Percentiles rank a stretch among this genome's conserved stretches.
Evolutionary conservation across 805 yeast genomes (phyloP).

Genomic region (Candida krabiensis): DNA sequence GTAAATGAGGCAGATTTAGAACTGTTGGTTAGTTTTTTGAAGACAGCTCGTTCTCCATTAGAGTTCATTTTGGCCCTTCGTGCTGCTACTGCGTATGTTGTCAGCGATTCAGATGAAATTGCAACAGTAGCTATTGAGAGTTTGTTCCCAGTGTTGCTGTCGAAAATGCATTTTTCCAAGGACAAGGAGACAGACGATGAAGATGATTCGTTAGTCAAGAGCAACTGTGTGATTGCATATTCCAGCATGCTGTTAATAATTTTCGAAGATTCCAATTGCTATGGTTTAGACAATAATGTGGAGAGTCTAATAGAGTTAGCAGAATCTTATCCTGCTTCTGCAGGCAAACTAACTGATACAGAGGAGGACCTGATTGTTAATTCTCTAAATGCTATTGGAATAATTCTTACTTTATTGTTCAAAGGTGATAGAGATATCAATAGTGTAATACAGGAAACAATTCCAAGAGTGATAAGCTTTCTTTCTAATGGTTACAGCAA

Average conservation of each 20-base stretch:
- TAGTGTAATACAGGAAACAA: slow-evolving; percentile 40
- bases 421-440: slow-evolving; percentile 36
- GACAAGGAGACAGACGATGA: slow-evolving; percentile 9
- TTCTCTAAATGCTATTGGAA: slow-evolving; percentile 48
- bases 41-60: slow-evolving; percentile 20
- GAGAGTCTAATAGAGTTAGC: slow-evolving; percentile 44
- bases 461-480: slow-evolving; percentile 41
- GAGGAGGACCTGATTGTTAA: slow-evolving; percentile 44
- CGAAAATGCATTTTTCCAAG: slow-evolving; percentile 14
- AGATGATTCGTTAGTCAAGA: slow-evolving; percentile 13
- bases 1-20: slow-evolving; percentile 40
- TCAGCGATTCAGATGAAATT: slow-evolving; percentile 53
- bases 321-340: slow-evolving; percentile 37
- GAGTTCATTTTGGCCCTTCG: slow-evolving; percentile 44
- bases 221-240: slow-evolving; percentile 27
- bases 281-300: slow-evolving; percentile 47
- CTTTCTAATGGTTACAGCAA: slow-evolving; percentile 37
- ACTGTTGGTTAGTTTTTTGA: slow-evolving; percentile 36
- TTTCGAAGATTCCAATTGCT: slow-evolving; percentile 49
- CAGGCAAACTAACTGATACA: slow-evolving; percentile 21
- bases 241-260: slow-evolving; percentile 39
- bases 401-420: slow-evolving; percentile 43
- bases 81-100: slow-evolving; percentile 41
- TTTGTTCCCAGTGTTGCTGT: slow-evolving; percentile 29
- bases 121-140: slow-evolving; percentile 34